phyloP scores from a whole-genome alignment of 345 rosid genomes.

The Ceriops zippeliana region DNA sequence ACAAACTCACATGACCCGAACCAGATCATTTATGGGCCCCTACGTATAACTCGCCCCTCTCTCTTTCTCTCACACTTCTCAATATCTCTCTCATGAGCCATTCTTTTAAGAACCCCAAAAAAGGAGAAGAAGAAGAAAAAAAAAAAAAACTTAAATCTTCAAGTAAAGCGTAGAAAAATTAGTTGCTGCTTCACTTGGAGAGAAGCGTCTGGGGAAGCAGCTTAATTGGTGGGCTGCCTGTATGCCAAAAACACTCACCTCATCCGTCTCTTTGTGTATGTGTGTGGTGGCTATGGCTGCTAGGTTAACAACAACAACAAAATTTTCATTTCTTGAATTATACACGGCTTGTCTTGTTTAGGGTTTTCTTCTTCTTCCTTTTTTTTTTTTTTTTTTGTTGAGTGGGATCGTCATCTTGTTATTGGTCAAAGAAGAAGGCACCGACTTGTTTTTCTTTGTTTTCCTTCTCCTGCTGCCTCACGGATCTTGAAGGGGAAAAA shows the following conservation, averaged over 20 bases:
- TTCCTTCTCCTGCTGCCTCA: conserved; percentile 18
- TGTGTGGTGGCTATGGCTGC: background rate
- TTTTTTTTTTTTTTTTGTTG: conserved; percentile 15
- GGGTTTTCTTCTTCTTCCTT: conserved; percentile 25
- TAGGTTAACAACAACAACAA: conserved; percentile 39
- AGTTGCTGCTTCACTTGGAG: conserved; percentile 10
- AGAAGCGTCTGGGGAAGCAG: conserved; percentile 26
- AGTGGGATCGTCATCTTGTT: background rate
- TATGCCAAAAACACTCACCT: background rate
- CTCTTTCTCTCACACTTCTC: conserved; percentile 25
- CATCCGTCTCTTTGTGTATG: background rate
- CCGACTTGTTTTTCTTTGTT: conserved; percentile 25
- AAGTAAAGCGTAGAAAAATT: background rate
- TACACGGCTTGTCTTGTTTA: conserved; percentile 24
- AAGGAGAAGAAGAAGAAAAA: background rate
- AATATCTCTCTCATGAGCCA: conserved; percentile 12
- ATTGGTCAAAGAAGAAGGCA: conserved; percentile 44
- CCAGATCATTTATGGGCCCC: conserved; percentile 86
- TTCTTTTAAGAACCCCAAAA: conserved; percentile 21
- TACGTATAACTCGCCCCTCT: conserved; percentile 22
- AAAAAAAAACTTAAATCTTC: background rate
- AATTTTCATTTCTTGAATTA: background rate
- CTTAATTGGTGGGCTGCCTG: conserved; percentile 1
- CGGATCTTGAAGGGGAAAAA: conserved; percentile 29
- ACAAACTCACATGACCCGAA: conserved; percentile 82